Evolutionary conservation across 192 early-diverging fungal genomes (phyloP), one percentile per base, ranked within the genome.

Genomic region (Coemansia sp.): DNA sequence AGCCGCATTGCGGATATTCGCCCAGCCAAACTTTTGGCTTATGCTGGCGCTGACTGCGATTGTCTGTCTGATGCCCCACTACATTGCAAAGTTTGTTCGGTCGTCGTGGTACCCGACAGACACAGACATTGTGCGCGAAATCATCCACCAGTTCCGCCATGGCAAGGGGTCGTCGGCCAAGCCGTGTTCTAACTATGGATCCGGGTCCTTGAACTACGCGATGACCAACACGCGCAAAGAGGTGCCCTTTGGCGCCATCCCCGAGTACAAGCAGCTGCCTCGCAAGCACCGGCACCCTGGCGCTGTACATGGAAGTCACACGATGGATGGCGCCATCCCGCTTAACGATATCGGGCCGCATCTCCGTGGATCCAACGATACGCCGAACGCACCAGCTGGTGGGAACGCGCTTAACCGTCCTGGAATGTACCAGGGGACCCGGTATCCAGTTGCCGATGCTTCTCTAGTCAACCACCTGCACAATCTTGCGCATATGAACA

Each of bases 91-190:
- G 76, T 91, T 88, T 70, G 72, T 83, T 42, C 77, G 85, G 16
- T 90, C 92, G 31, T 84, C 87, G 34, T 86, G 91, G 68, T 78
- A 79, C 33, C 95, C 95, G 1, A 91, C 84, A 48, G 92, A 97
- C 73, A 87, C 88, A 7, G 89, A 94, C 30, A 86, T 97, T 40
- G 86, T 97, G 54, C 92, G 92, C 49, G 95, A 95, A 81, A 84
- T 88, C 62, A 80, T 88, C 22, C 72, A 80, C 34, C 61, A 56
- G 2, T 81, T 81, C 73, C 73, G 73, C 63, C 60, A 60, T 29
- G 29, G 48, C 57, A 62, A 60, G 48, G 28, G 38, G 18, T 20
- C 51, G 14, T 36, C 51, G 30, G 6, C 52, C 63, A 65, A 7
- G 57, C 20, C 4, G 16, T 18, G 33, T 16, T 7, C 20, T 0